Evolutionary conservation across 768 basidiomycete genomes (phyloP).

Genomic region (Albatrellus ellisii): DNA sequence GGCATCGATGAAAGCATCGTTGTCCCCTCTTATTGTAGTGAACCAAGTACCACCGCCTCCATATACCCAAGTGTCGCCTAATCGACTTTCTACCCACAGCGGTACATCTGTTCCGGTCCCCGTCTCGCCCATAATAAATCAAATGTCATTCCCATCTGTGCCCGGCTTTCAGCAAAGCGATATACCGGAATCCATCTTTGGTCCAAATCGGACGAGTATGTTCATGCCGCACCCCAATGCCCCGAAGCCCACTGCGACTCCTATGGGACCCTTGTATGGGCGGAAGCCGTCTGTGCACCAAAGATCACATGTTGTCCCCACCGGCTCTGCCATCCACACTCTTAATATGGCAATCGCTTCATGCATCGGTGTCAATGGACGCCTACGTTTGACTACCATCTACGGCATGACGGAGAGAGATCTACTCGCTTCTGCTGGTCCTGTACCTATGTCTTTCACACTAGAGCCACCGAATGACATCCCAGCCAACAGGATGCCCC

Average conservation of each 20-base stretch:
- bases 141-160: constrained; percentile 2
- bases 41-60: constrained; percentile 21
- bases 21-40: constrained; percentile 14
- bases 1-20: constrained; percentile 10
- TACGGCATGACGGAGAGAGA: constrained; percentile 46
- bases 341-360: constrained; percentile 15
- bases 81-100: neutral
- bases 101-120: neutral
- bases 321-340: constrained; percentile 16
- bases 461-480: constrained; percentile 32
- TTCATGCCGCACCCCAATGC: constrained; percentile 46
- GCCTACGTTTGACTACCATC: constrained; percentile 36
- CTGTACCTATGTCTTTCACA: constrained; percentile 50
- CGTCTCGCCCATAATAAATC: neutral
- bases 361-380: constrained; percentile 14
- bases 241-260: constrained; percentile 28
- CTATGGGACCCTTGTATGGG: constrained; percentile 51
- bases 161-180: neutral
- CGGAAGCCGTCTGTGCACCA: constrained; percentile 18
- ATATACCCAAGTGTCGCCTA: constrained; percentile 14
- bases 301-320: constrained; percentile 13
- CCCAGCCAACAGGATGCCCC: constrained; percentile 16
- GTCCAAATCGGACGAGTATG: constrained; percentile 27
- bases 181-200: too few species aligned
- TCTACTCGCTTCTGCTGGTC: constrained; percentile 32